Conservation (phyloP, 495 filamentous ascomycete species). For the Lepraria neglecta region DNA sequence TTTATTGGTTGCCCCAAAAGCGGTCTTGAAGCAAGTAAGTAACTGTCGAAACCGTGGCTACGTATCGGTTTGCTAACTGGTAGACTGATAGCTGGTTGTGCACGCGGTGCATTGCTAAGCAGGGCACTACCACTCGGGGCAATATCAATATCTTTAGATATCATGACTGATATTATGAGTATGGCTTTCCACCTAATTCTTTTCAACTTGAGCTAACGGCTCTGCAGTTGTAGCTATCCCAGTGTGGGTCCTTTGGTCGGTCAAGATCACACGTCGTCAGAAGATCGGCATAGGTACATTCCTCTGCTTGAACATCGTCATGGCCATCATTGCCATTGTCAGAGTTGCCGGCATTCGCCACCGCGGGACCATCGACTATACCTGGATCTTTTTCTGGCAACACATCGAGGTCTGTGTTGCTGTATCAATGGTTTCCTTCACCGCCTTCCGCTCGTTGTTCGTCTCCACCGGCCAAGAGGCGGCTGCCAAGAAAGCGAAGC, state of each 20-base stretch:
- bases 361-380: constrained; percentile 12
- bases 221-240: constrained; percentile 18
- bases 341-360: constrained; percentile 14
- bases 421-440: constrained; percentile 20
- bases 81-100: constrained; percentile 6
- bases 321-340: constrained; percentile 15
- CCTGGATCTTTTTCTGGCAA: constrained; percentile 20
- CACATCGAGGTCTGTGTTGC: constrained; percentile 18
- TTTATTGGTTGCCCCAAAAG: constrained; percentile 7
- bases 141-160: constrained; percentile 8
- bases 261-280: constrained; percentile 14
- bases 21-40: constrained; percentile 5
- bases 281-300: constrained; percentile 22
- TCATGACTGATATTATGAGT: constrained; percentile 16
- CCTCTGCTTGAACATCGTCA: constrained; percentile 16
- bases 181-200: not conserved
- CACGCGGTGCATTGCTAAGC: not conserved
- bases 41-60: not conserved
- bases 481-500: not conserved
- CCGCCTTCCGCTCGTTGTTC: constrained; percentile 22
- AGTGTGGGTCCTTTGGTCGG: constrained; percentile 14
- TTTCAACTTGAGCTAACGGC: not conserved
- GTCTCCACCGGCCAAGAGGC: constrained; percentile 1
- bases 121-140: constrained; percentile 5
- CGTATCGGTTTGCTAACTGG: not conserved